Conservation (phyloP, 1,139 yeast genomes). For the Hansenula sp. region DNA sequence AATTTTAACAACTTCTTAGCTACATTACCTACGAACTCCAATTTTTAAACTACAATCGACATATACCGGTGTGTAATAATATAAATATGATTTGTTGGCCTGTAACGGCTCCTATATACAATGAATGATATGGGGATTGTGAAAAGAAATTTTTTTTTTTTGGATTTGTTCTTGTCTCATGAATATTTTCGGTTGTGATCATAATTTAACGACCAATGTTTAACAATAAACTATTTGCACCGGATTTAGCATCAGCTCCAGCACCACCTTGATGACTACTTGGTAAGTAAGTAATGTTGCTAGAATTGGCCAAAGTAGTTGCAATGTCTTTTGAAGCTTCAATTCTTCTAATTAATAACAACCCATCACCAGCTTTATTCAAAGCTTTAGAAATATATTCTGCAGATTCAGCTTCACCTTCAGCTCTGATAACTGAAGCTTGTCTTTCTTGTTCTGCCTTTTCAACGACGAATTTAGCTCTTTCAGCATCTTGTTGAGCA, state of each 20-base stretch:
- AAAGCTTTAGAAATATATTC: slow-evolving; percentile 93
- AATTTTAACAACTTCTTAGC: too few species aligned
- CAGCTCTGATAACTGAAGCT: slow-evolving; percentile 94
- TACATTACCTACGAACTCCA: too few species aligned
- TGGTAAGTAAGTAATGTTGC: slow-evolving; percentile 92
- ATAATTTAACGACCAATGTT: slow-evolving; percentile 49
- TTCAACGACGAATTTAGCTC: slow-evolving; percentile 92
- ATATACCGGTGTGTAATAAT: too few species aligned
- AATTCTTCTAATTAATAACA: slow-evolving; percentile 87
- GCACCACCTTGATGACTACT: slow-evolving; percentile 30
- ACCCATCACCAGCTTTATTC: slow-evolving; percentile 93
- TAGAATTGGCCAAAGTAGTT: slow-evolving; percentile 72
- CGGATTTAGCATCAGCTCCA: slow-evolving; percentile 22
- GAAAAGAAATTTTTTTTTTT: too few species aligned
- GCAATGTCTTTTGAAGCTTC: slow-evolving; percentile 98
- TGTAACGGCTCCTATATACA: too few species aligned
- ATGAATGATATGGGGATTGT: background rate
- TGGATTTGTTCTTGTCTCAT: background rate
- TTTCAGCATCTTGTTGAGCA: slow-evolving; percentile 99
- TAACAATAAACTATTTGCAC: slow-evolving; percentile 45
- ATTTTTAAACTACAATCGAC: too few species aligned
- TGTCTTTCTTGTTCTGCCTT: slow-evolving; percentile 97
- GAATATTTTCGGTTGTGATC: background rate
- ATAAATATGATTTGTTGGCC: too few species aligned
- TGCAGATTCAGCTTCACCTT: slow-evolving; percentile 99